A percentile compares a stretch with the other conserved stretches of the same genome.
Conservation (phyloP, 306 rosid species). For the Malus domestica region DNA sequence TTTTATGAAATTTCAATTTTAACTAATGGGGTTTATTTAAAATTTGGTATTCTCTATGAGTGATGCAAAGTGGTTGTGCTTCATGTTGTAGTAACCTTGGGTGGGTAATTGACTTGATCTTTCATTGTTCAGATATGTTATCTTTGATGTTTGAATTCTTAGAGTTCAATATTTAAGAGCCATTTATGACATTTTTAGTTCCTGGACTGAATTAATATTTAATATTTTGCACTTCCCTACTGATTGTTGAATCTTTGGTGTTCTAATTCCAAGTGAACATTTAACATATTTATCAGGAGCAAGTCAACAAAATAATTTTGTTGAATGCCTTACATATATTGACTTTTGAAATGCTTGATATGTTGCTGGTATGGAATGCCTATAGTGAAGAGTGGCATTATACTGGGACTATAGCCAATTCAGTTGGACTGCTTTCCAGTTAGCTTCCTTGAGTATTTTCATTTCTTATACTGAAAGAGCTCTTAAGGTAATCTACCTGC, state of each 20-base stretch:
- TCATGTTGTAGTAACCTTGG: too few species aligned
- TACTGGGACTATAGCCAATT: slow-evolving; percentile 34
- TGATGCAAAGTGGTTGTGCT: too few species aligned
- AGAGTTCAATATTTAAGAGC: too few species aligned
- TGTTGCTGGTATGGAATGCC: slow-evolving; percentile 35
- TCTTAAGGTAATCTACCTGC: slow-evolving; percentile 8
- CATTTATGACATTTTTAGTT: neutral
- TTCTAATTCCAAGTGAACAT: slow-evolving; percentile 26
- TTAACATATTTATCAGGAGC: slow-evolving; percentile 28
- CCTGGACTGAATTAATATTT: too few species aligned
- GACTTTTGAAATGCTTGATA: slow-evolving; percentile 30
- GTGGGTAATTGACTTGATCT: too few species aligned
- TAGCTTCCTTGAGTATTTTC: slow-evolving; percentile 22
- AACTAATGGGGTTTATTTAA: too few species aligned
- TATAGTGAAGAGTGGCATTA: slow-evolving; percentile 12
- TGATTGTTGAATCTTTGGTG: neutral
- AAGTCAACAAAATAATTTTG: slow-evolving; percentile 38
- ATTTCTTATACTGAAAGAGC: slow-evolving; percentile 14
- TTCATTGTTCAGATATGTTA: too few species aligned
- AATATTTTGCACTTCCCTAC: neutral
- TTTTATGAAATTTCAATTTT: too few species aligned
- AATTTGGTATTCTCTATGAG: too few species aligned
- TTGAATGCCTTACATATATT: slow-evolving; percentile 30
- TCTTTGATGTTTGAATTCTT: too few species aligned
- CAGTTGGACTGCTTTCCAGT: slow-evolving; percentile 31